Conservation (phyloP, 1,284 basidiomycete species). For the Wolfiporia cocos region DNA sequence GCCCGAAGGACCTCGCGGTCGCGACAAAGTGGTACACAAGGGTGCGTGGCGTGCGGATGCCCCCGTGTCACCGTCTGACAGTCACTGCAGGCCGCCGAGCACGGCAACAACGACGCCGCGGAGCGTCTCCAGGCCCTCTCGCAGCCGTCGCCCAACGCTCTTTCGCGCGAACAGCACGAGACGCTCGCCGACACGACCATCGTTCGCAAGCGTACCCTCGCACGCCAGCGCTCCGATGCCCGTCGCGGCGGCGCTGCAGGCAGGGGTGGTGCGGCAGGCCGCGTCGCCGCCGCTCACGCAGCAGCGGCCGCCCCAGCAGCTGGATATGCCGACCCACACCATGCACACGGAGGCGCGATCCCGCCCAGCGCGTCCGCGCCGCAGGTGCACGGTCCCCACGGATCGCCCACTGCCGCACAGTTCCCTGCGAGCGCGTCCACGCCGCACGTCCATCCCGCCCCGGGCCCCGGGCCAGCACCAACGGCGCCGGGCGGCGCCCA, state of each 20-base stretch:
- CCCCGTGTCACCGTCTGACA: neutral
- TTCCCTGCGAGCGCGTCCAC: slow-evolving; percentile 1
- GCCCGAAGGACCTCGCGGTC: slow-evolving; percentile 54
- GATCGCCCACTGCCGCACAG: neutral
- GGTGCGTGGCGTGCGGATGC: slow-evolving; percentile 26
- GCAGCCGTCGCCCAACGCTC: slow-evolving; percentile 46
- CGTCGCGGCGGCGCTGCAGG: slow-evolving; percentile 12
- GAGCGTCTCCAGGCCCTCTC: slow-evolving; percentile 71
- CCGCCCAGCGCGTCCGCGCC: slow-evolving; percentile 6
- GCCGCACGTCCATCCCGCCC: slow-evolving; percentile 1
- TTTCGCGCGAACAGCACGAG: slow-evolving; percentile 81
- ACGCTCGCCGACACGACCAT: slow-evolving; percentile 73
- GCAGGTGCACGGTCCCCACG: neutral
- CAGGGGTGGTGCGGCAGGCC: slow-evolving; percentile 5
- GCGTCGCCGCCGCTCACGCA: slow-evolving; percentile 7
- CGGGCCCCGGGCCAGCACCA: neutral
- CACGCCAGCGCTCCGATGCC: slow-evolving; percentile 63
- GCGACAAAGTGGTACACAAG: slow-evolving; percentile 69
- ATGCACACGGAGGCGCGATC: slow-evolving; percentile 5
- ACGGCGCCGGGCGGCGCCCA: neutral
- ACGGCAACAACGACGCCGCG: slow-evolving; percentile 77
- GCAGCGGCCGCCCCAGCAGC: no score
- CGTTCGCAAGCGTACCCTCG: slow-evolving; percentile 79
- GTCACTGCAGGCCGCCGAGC: slow-evolving; percentile 54
- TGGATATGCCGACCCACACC: no score